These are phyloP conservation scores for Excoecaria agallocha DNA, from an alignment of 345 rosid species.

Conservation along the genomic window DNA sequence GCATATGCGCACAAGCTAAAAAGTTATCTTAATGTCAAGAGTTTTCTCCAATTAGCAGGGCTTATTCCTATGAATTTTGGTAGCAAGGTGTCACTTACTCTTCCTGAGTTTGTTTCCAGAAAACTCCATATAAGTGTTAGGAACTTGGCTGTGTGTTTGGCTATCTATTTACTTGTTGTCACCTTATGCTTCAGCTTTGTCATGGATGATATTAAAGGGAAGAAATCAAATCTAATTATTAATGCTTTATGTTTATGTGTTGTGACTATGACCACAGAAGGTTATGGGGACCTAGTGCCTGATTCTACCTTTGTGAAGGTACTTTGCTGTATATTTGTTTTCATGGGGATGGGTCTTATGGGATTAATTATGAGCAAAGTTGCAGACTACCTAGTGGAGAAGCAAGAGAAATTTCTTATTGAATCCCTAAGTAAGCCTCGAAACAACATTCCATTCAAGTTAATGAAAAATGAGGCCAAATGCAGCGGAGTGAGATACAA, in stretches of 20 bases:
- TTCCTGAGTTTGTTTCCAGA: slow-evolving; percentile 36
- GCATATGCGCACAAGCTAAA: slow-evolving; percentile 29
- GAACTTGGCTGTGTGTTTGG: slow-evolving; percentile 41
- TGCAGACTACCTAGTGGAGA: slow-evolving; percentile 73
- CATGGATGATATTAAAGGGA: slow-evolving; percentile 52
- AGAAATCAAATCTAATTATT: slow-evolving; percentile 50
- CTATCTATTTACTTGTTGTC: slow-evolving; percentile 50
- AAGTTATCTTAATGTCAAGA: slow-evolving; percentile 50
- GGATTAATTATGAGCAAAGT: slow-evolving; percentile 56
- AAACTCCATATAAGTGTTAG: slow-evolving; percentile 42
- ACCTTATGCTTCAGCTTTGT: slow-evolving; percentile 52
- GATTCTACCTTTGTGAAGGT: slow-evolving; percentile 40
- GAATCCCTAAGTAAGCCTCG: slow-evolving; percentile 49
- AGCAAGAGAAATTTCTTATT: slow-evolving; percentile 71
- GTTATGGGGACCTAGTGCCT: slow-evolving; percentile 93
- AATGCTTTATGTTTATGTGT: slow-evolving; percentile 74
- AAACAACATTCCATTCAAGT: slow-evolving; percentile 40
- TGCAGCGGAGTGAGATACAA: slow-evolving; percentile 47
- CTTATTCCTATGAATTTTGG: slow-evolving; percentile 22
- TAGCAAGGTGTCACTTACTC: slow-evolving; percentile 17
- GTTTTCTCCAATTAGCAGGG: slow-evolving; percentile 61
- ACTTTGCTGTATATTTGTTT: slow-evolving; percentile 70
- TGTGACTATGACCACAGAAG: slow-evolving; percentile 89
- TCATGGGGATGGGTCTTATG: slow-evolving; percentile 66
- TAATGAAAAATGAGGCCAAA: slow-evolving; percentile 51